Percentiles rank a stretch among this genome's conserved stretches.
Conservation (phyloP, 2,329 filamentous ascomycete genomes). For the Aspergillus ochraceus region DNA sequence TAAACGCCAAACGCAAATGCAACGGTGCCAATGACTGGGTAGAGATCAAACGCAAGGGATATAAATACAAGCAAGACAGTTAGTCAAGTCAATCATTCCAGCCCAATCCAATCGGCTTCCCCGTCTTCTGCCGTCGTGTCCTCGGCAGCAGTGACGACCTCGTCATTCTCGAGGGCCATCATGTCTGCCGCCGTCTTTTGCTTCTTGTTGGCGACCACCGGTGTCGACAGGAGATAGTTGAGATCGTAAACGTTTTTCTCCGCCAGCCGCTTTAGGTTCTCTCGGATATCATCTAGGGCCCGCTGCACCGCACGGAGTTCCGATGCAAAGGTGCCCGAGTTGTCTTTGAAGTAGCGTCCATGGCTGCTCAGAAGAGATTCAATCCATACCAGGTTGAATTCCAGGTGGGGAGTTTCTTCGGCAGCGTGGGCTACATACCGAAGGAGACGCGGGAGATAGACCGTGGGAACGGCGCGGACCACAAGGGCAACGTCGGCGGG, state of each 20-base stretch:
- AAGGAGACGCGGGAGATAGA: slow-evolving; percentile 83
- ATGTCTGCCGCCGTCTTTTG: slow-evolving; percentile 2
- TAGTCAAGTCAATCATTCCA: slow-evolving; percentile 42
- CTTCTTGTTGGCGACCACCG: slow-evolving; percentile 37
- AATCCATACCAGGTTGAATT: slow-evolving; percentile 93
- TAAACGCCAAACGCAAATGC: slow-evolving; percentile 33
- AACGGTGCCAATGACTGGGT: slow-evolving; percentile 20
- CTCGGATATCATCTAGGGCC: slow-evolving; percentile 75
- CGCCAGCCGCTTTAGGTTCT: slow-evolving; percentile 77
- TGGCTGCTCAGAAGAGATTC: slow-evolving; percentile 78
- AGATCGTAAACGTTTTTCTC: slow-evolving; percentile 89
- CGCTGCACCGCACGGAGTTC: slow-evolving; percentile 82
- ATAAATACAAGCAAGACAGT: slow-evolving; percentile 11
- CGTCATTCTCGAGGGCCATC: slow-evolving; percentile 30
- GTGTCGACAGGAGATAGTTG: slow-evolving; percentile 71
- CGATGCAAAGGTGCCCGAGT: slow-evolving; percentile 74
- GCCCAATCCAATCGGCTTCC: slow-evolving; percentile 55
- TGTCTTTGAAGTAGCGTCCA: slow-evolving; percentile 80
- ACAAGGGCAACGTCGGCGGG: slow-evolving; percentile 72
- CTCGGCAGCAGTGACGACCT: slow-evolving; percentile 25
- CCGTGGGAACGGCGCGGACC: slow-evolving; percentile 73
- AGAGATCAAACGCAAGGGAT: slow-evolving; percentile 9
- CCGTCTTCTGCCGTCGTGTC: slow-evolving; percentile 33
- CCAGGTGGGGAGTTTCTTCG: slow-evolving; percentile 87
- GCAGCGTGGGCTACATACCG: slow-evolving; percentile 85